These are phyloP conservation scores for Trypanosoma conorhini DNA, from an alignment of 208 protist genomes.

Conservation along the genomic window DNA sequence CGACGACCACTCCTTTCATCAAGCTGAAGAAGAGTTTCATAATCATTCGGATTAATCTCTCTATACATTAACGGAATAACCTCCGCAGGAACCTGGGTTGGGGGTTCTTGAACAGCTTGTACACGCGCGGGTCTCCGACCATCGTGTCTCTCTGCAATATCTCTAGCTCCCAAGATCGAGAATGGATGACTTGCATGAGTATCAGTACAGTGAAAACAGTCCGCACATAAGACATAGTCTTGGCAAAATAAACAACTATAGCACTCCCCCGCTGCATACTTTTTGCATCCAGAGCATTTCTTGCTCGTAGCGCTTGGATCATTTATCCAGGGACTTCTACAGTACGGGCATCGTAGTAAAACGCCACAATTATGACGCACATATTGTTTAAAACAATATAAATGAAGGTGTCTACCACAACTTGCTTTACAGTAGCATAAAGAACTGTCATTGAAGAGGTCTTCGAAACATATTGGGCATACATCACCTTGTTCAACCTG, in stretches of 20 bases:
- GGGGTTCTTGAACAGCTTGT: neutral
- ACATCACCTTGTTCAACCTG: slow-evolving; percentile 32
- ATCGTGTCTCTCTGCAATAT: slow-evolving; percentile 14
- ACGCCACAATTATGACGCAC: slow-evolving; percentile 23
- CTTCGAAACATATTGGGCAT: slow-evolving; percentile 40
- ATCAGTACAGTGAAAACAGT: slow-evolving; percentile 38
- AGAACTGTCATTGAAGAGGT: slow-evolving; percentile 20
- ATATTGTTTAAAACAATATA: slow-evolving; percentile 30
- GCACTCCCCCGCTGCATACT: slow-evolving; percentile 27
- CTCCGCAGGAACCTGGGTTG: slow-evolving; percentile 6
- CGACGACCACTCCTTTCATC: slow-evolving; percentile 37
- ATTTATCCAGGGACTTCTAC: slow-evolving; percentile 28
- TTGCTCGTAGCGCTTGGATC: slow-evolving; percentile 16
- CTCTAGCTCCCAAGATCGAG: slow-evolving; percentile 26
- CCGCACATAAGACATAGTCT: slow-evolving; percentile 39
- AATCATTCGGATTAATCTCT: slow-evolving; percentile 83
- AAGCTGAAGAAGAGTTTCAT: slow-evolving; percentile 58
- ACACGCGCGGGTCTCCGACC: neutral
- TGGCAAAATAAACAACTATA: slow-evolving; percentile 60
- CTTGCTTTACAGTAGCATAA: slow-evolving; percentile 34
- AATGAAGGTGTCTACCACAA: slow-evolving; percentile 35
- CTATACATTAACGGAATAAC: slow-evolving; percentile 54
- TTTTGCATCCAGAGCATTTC: slow-evolving; percentile 26
- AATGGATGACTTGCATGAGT: slow-evolving; percentile 54
- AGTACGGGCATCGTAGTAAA: slow-evolving; percentile 33